Conservation (phyloP, 345 rosid genomes). For the Gossypium arboreum region DNA sequence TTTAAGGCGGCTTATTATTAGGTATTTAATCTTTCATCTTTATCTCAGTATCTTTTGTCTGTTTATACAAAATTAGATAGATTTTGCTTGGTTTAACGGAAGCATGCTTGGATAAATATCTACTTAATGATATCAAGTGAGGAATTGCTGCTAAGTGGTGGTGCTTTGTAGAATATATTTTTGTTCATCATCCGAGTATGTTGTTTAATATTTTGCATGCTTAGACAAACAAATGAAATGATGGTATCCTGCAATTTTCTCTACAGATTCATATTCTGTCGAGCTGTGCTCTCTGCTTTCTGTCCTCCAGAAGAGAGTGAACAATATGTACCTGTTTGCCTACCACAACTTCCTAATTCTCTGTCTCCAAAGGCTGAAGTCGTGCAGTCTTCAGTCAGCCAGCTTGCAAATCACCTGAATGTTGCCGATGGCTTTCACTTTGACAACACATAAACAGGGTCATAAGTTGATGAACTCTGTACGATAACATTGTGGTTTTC, state of each 20-base stretch:
- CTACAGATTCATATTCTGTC: constrained; percentile 88
- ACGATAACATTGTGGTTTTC: constrained; percentile 16
- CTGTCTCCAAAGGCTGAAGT: constrained; percentile 49
- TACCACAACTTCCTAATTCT: constrained; percentile 65
- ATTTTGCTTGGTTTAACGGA: constrained; percentile 4
- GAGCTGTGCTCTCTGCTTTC: constrained; percentile 52
- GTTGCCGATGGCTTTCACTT: constrained; percentile 58
- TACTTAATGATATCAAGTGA: neutral
- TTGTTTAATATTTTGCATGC: neutral
- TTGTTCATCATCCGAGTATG: neutral
- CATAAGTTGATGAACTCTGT: constrained; percentile 11
- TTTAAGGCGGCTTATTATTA: constrained; percentile 79
- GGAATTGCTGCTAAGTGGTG: neutral
- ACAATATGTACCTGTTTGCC: constrained; percentile 65
- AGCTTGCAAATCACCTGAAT: constrained; percentile 56
- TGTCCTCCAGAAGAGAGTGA: constrained; percentile 45
- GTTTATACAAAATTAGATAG: neutral
- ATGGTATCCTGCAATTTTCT: constrained; percentile 5
- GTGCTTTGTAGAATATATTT: neutral
- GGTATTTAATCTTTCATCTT: constrained; percentile 38
- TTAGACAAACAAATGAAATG: neutral
- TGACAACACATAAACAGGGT: constrained; percentile 17
- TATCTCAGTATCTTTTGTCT: neutral
- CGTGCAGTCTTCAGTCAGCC: constrained; percentile 48
- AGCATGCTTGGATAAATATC: neutral